Percentiles rank a stretch among this genome's conserved stretches.
These are phyloP conservation scores for Neobulgaria alba DNA, from an alignment of 2,329 filamentous ascomycete genomes.

Conservation along the genomic window DNA sequence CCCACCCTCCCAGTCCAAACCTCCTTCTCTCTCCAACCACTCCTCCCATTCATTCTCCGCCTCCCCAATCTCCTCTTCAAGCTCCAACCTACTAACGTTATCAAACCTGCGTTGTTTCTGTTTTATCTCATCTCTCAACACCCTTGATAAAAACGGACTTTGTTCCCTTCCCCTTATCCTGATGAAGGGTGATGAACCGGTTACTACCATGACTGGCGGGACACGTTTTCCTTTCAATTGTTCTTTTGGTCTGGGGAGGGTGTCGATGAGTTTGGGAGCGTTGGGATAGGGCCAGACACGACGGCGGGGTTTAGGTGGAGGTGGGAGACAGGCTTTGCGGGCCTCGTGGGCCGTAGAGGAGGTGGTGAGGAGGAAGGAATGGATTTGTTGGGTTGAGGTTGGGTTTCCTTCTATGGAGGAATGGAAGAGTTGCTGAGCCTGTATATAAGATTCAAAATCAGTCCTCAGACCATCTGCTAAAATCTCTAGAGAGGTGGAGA, in stretches of 20 bases:
- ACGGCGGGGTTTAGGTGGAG: constrained; percentile 5
- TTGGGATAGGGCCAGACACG: constrained; percentile 22
- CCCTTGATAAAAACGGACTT: constrained; percentile 45
- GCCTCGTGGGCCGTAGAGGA: constrained; percentile 1
- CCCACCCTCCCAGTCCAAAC: constrained; percentile 2
- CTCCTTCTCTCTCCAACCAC: constrained; percentile 14
- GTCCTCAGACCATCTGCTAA: background rate
- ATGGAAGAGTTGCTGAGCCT: constrained; percentile 25
- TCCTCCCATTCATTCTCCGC: constrained; percentile 43
- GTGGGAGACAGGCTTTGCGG: constrained; percentile 2
- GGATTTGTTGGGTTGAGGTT: constrained; percentile 20
- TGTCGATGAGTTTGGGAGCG: constrained; percentile 39
- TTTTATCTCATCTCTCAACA: constrained; percentile 44
- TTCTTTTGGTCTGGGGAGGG: constrained; percentile 40
- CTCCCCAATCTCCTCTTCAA: constrained; percentile 28
- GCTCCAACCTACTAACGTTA: constrained; percentile 31
- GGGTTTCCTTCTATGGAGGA: constrained; percentile 18
- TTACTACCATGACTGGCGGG: constrained; percentile 47
- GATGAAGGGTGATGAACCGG: constrained; percentile 53
- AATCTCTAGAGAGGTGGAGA: background rate
- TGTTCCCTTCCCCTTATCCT: constrained; percentile 61
- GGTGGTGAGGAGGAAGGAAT: constrained; percentile 28
- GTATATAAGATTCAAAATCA: background rate
- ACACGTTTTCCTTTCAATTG: constrained; percentile 44
- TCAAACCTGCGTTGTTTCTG: constrained; percentile 36